A percentile compares a stretch with the other conserved stretches of the same genome.
Evolutionary conservation across 345 rosid genomes (phyloP).

Genomic region (Aethionema arabicum): DNA sequence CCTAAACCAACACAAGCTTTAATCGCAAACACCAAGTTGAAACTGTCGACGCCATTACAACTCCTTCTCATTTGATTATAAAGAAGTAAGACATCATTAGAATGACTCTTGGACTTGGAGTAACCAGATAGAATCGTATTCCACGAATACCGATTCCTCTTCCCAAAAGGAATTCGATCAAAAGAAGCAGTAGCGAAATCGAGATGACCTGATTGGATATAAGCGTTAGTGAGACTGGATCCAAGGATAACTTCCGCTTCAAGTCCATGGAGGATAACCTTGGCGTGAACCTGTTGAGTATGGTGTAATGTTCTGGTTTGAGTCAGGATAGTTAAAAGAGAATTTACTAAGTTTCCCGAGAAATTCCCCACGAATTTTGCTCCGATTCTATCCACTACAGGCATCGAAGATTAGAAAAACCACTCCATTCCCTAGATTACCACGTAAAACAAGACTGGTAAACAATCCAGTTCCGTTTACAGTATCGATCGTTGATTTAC

Average conservation of each 20-base stretch:
- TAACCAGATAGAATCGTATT: slow-evolving; percentile 43
- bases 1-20: slow-evolving; percentile 42
- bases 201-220: slow-evolving; percentile 37
- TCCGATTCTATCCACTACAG: slow-evolving; percentile 14
- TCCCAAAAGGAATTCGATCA: slow-evolving; percentile 24
- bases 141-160: slow-evolving; percentile 40
- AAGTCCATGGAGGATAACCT: slow-evolving; percentile 34
- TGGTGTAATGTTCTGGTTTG: slow-evolving; percentile 33
- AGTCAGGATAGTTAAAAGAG: slow-evolving; percentile 33
- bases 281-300: slow-evolving; percentile 42
- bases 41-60: slow-evolving; percentile 41
- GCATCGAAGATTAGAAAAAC: slow-evolving; percentile 25
- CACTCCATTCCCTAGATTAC: too few relatives aligned
- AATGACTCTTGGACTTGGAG: slow-evolving; percentile 35
- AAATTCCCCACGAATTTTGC: neutral
- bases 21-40: slow-evolving; percentile 50
- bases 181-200: slow-evolving; percentile 39
- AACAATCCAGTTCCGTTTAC: too few relatives aligned
- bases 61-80: slow-evolving; percentile 40
- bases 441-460: too few relatives aligned
- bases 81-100: slow-evolving; percentile 27
- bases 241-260: slow-evolving; percentile 32
- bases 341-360: slow-evolving; percentile 14
- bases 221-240: slow-evolving; percentile 40
- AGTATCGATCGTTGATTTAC: too few relatives aligned